Base-by-base conservation (phyloP, 2,329 filamentous ascomycete genomes). In the Emmonsiellopsis sp. region DNA sequence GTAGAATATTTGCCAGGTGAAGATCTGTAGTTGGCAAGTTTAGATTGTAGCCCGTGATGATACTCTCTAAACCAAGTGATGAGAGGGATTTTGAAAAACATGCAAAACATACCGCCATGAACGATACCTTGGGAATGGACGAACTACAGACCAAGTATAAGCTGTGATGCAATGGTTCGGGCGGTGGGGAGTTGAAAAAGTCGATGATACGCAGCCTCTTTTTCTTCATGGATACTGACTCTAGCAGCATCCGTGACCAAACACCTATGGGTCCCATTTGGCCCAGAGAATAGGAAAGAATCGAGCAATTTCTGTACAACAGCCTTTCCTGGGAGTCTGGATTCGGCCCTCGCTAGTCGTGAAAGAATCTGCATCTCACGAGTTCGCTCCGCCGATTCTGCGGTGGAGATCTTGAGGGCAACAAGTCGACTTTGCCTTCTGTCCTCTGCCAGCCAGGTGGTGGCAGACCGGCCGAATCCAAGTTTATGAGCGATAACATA, bases 61-160 rank as follows among this genome's bases (percentile, higher is more conserved):
- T 17, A 17, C 21, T 48, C 27, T 42, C 37, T 17, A 32, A 21
- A n/a, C 14, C 14, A 51, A 42, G 17, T 36, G 17, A 42, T 42
- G 31, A 17, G 14, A 21, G 45, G 33, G 14, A 47, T 5, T 37
- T 17, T 36, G 13, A 27, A 27, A n/a, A 32, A 14, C 13, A 33
- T 33, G 14, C 33, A 33, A 42, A 32, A 61, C 58, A 47, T 60
- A 61, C 58, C 60, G 10, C 62, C 59, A 59, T 67, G 61, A 32
- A 63, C 61, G 48, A 61, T 59, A 2, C 60, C 62, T 56, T 62
- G 52, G 33, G 56, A 55, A 57, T 66, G 63, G 2, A 64, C 55
- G 56, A 65, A 65, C 32, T 49, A 42, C 32, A 63, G 37, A 17
- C 45, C 61, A n/a, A 55, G 53, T 21, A 54, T 53, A 34, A 63